Conservation (phyloP, 257 asterid species). For the Penstemon davidsonii region DNA sequence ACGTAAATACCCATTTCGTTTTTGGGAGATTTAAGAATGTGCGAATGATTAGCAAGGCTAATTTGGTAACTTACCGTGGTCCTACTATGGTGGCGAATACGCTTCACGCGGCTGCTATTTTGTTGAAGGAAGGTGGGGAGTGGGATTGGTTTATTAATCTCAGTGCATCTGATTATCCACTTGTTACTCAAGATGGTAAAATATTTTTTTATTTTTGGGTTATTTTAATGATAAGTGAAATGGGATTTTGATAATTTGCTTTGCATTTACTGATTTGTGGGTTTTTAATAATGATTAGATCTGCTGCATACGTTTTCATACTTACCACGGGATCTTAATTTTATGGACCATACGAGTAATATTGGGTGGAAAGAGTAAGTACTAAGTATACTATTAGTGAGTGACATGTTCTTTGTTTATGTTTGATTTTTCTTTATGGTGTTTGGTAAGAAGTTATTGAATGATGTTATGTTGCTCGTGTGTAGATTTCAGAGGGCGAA, state of each 20-base stretch:
- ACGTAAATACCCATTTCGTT: slow-evolving; percentile 38
- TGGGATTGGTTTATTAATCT: slow-evolving; percentile 99
- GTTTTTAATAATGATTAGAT: slow-evolving; percentile 48
- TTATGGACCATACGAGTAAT: slow-evolving; percentile 90
- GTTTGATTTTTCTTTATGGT: background rate
- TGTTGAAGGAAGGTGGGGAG: slow-evolving; percentile 80
- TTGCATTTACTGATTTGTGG: slow-evolving; percentile 22
- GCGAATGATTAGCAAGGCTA: slow-evolving; percentile 85
- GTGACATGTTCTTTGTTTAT: slow-evolving; percentile 13
- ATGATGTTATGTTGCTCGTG: background rate
- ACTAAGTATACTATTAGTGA: too few relatives aligned
- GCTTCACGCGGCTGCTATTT: slow-evolving; percentile 88
- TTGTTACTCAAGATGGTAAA: slow-evolving; percentile 90
- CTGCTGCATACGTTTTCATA: slow-evolving; percentile 83
- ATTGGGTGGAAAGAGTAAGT: slow-evolving; percentile 99
- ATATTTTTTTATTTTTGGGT: background rate
- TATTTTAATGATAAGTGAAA: slow-evolving; percentile 5
- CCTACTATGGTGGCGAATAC: slow-evolving; percentile 98
- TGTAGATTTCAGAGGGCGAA: slow-evolving; percentile 90
- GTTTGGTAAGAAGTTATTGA: background rate
- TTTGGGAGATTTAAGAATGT: slow-evolving; percentile 63
- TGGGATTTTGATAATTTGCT: slow-evolving; percentile 13
- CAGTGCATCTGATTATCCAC: slow-evolving; percentile 93
- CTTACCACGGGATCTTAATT: slow-evolving; percentile 91
- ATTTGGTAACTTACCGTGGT: slow-evolving; percentile 89